Conservation (phyloP, 306 rosid species). For the Rubus idaeus region DNA sequence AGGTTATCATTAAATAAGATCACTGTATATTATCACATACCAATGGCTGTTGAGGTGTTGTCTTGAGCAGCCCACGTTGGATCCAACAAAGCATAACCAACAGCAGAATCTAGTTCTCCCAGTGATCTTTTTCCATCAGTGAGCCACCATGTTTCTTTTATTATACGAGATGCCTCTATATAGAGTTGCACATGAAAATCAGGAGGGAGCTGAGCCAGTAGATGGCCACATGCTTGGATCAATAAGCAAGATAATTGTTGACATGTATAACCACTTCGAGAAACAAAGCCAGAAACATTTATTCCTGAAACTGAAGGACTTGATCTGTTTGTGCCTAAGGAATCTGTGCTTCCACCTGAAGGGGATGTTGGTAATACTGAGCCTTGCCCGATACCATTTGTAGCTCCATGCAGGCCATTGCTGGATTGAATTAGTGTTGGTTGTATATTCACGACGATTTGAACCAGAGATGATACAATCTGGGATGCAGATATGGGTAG, state of each 20-base stretch:
- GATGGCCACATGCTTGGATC: slow-evolving; percentile 98
- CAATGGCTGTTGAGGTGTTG: slow-evolving; percentile 95
- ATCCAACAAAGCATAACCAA: slow-evolving; percentile 95
- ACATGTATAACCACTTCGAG: slow-evolving; percentile 92
- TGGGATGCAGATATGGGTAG: slow-evolving; percentile 87
- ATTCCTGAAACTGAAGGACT: slow-evolving; percentile 79
- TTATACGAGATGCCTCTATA: slow-evolving; percentile 81
- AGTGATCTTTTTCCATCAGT: slow-evolving; percentile 70
- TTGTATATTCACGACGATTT: slow-evolving; percentile 87
- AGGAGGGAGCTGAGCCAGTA: slow-evolving; percentile 92
- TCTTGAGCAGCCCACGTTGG: slow-evolving; percentile 99
- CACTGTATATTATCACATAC: slow-evolving; percentile 41
- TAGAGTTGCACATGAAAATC: slow-evolving; percentile 90
- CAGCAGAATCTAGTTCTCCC: slow-evolving; percentile 90
- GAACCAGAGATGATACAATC: slow-evolving; percentile 88
- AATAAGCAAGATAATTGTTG: slow-evolving; percentile 92
- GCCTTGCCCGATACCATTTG: slow-evolving; percentile 77
- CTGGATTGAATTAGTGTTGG: slow-evolving; percentile 87
- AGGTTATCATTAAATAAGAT: slow-evolving; percentile 8
- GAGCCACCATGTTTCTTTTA: slow-evolving; percentile 99
- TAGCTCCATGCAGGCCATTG: slow-evolving; percentile 73
- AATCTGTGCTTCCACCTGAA: slow-evolving; percentile 98
- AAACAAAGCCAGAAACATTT: slow-evolving; percentile 83
- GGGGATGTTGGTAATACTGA: slow-evolving; percentile 93
- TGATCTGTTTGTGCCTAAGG: slow-evolving; percentile 86